These are phyloP conservation scores for Backusella tuberculispora DNA, from an alignment of 192 early-diverging fungal species.

Conservation along the genomic window DNA sequence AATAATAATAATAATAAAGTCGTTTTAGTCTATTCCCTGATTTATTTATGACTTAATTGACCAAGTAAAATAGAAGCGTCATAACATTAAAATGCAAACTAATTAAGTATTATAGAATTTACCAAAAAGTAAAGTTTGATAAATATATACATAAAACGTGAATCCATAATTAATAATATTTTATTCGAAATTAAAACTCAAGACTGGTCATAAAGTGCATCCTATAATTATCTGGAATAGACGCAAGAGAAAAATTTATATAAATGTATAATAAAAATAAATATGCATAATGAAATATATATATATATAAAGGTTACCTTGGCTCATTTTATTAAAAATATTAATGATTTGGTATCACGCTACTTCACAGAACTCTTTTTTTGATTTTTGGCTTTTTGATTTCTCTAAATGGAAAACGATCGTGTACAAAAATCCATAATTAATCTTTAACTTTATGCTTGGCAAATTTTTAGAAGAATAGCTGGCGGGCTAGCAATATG, in stretches of 20 bases:
- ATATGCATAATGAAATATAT: background rate
- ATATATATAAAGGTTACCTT: background rate
- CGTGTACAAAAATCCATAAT: constrained; percentile 6
- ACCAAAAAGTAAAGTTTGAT: background rate
- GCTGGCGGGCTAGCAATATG: background rate
- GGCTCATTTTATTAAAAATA: background rate
- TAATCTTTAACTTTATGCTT: constrained; percentile 1
- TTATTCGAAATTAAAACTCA: constrained; percentile 13
- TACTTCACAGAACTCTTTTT: constrained; percentile 3
- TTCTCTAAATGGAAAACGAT: background rate
- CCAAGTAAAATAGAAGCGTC: background rate
- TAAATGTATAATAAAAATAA: background rate
- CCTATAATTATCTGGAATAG: background rate
- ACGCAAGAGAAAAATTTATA: background rate
- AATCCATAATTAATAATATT: constrained; percentile 5
- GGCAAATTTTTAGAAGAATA: constrained; percentile 1
- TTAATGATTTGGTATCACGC: constrained; percentile 4
- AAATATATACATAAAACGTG: constrained; percentile 5
- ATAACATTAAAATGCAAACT: background rate
- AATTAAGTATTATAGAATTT: background rate
- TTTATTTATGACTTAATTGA: constrained; percentile 1
- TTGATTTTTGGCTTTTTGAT: background rate
- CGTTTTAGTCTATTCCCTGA: background rate
- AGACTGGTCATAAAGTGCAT: background rate
- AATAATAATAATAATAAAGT: background rate